Evolutionary conservation across 2,329 filamentous ascomycete genomes (phyloP).

Genomic region (Diaporthe batatas): DNA sequence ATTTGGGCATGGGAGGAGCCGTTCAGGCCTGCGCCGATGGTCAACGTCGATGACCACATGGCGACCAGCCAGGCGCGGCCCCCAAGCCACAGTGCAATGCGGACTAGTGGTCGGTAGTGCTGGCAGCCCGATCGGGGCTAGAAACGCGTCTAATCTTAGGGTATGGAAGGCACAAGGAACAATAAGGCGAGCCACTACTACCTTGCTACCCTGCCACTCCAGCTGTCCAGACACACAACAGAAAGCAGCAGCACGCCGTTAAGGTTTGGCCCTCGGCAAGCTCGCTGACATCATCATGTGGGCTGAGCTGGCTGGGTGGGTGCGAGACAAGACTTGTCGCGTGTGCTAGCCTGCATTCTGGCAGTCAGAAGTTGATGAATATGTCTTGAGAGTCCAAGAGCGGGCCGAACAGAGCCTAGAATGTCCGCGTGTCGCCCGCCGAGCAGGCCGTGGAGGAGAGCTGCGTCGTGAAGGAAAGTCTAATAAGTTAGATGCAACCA

Average conservation of each 20-base stretch:
- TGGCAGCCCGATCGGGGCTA: conserved; percentile 33
- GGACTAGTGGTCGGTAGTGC: conserved; percentile 22
- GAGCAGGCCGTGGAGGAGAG: conserved; percentile 8
- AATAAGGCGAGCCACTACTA: background rate
- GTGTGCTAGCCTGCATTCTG: conserved; percentile 17
- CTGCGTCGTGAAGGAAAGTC: conserved; percentile 6
- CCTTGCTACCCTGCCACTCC: background rate
- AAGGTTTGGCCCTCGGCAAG: conserved; percentile 11
- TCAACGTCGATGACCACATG: conserved; percentile 24
- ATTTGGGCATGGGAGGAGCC: conserved; percentile 1
- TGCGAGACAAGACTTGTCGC: conserved; percentile 27
- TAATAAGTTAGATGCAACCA: conserved; percentile 6
- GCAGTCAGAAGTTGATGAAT: conserved; percentile 18
- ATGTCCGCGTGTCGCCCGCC: conserved; percentile 17
- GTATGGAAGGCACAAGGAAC: conserved; percentile 12
- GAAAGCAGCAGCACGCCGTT: background rate
- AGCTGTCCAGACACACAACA: background rate
- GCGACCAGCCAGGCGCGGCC: background rate
- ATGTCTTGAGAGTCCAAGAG: conserved; percentile 25
- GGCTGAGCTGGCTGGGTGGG: conserved; percentile 18
- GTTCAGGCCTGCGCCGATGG: background rate
- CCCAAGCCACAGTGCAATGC: background rate
- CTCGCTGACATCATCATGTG: conserved; percentile 30
- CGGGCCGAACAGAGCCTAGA: conserved; percentile 9
- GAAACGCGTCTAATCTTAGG: conserved; percentile 29